phyloP scores from a whole-genome alignment of 148 eudicot genomes.

The Amaranthus cruentus region DNA sequence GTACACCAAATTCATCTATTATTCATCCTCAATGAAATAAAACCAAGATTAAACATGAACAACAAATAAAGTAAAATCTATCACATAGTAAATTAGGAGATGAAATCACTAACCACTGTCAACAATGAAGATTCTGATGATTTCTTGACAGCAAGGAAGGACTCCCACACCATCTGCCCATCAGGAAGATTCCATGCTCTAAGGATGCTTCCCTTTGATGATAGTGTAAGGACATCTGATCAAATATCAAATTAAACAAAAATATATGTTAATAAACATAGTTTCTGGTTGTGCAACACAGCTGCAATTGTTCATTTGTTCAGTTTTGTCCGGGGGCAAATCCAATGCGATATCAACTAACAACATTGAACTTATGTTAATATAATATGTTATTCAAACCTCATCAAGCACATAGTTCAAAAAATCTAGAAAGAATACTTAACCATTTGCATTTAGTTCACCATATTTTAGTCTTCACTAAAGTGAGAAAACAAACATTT shows the following conservation, averaged over 20 bases:
- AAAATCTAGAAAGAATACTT: no score
- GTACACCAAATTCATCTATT: not conserved
- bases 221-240: constrained; percentile 79
- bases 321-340: no score
- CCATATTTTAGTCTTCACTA: no score
- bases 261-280: not conserved
- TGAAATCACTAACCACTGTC: constrained; percentile 57
- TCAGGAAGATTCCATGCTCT: constrained; percentile 99
- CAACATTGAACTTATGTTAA: no score
- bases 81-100: not conserved
- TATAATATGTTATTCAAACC: no score
- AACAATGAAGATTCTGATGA: constrained; percentile 60
- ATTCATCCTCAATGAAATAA: not conserved
- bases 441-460: no score
- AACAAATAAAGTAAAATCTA: constrained; percentile 1
- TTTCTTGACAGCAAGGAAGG: constrained; percentile 54
- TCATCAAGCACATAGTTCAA: no score
- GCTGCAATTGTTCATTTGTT: no score
- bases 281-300: not conserved
- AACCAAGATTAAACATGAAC: constrained; percentile 4
- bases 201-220: constrained; percentile 73
- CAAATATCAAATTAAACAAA: not conserved
- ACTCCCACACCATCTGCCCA: constrained; percentile 99
- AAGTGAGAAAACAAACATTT: no score
- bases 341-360: no score